Base-by-base conservation (phyloP, 345 rosid species). In the Dipteronia dyeriana region DNA sequence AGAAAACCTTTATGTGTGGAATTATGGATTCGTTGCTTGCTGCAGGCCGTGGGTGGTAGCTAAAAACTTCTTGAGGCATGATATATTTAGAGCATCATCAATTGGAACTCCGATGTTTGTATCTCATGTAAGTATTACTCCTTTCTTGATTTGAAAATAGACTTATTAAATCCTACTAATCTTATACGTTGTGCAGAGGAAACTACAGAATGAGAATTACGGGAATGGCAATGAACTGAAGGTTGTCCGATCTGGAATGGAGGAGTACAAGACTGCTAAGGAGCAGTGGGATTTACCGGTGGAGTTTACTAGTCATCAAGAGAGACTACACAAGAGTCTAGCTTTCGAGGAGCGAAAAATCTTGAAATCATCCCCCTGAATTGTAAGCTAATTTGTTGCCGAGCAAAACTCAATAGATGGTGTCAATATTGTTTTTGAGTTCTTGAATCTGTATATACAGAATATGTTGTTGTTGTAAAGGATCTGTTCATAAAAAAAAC, bases 41-140 rank as follows among this genome's bases (percentile, higher is more conserved):
- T n/a, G 71, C 84, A 88, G 91, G 81, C 89, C 91, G 3, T 88
- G 82, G 87, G 82, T 86, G 20, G 76, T 78, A 31, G 34, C 75
- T 64, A 79, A 71, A 54, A 81, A 65, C 20, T 20, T 79, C 54
- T 78, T 71, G 1, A 5, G 61, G 74, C 43, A 38, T 51, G 75
- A 70, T 57, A 43, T 67, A 29, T 70, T 43, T 49, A 49, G 57
- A 65, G 51, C 51, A 34, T 34, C 45, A 0, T 34, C 77, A 41
- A 45, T 26, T 26, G 41, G 83, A 80, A 67, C 34, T 38, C 66
- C 53, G 61, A 74, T 73, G 78, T 62, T 73, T 65, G 73, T 73
- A 73, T 53, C 31, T 59, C 79, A 79, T 60, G 90, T 71, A 69
- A 78, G 81, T 56, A 22, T 51, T 68, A 38, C 60, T n/a, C 2